Percentiles rank a stretch among this genome's conserved stretches.
Conservation (phyloP, 2,329 filamentous ascomycete genomes). For the Colletotrichum spinosum region DNA sequence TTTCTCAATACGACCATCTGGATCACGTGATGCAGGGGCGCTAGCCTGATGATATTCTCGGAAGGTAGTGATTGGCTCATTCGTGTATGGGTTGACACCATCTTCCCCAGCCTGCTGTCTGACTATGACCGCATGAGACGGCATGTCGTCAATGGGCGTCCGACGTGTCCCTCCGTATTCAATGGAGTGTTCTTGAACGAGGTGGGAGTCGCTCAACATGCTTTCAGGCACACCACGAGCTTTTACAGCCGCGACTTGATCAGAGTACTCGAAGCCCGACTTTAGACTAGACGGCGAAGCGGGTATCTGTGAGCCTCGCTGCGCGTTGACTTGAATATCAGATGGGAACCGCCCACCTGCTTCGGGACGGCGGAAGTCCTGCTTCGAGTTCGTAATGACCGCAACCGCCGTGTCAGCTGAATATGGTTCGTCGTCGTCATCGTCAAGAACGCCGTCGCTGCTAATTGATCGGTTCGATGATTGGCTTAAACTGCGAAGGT, state of each 20-base stretch:
- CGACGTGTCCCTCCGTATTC: slow-evolving; percentile 60
- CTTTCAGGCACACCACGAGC: slow-evolving; percentile 62
- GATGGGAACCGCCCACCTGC: slow-evolving; percentile 97
- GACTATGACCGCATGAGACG: slow-evolving; percentile 63
- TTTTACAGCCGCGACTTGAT: slow-evolving; percentile 70
- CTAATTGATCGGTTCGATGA: slow-evolving; percentile 71
- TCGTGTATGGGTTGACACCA: slow-evolving; percentile 69
- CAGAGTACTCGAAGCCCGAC: slow-evolving; percentile 65
- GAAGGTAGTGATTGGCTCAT: slow-evolving; percentile 51
- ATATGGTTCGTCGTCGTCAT: slow-evolving; percentile 76
- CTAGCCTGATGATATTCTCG: slow-evolving; percentile 10
- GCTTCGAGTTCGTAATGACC: slow-evolving; percentile 59
- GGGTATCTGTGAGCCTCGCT: slow-evolving; percentile 83
- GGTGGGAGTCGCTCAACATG: slow-evolving; percentile 1
- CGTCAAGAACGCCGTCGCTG: slow-evolving; percentile 82
- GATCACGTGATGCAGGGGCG: slow-evolving; percentile 15
- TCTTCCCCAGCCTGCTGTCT: slow-evolving; percentile 64
- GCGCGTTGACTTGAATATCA: slow-evolving; percentile 84
- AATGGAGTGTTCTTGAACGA: slow-evolving; percentile 17
- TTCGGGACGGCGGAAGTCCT: slow-evolving; percentile 77
- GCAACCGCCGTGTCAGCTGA: slow-evolving; percentile 67
- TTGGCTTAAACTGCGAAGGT: slow-evolving; percentile 82
- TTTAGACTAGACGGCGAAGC: slow-evolving; percentile 85
- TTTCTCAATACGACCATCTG: slow-evolving; percentile 18
- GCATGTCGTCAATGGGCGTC: slow-evolving; percentile 60